Conservation (phyloP, 2,329 filamentous ascomycete species). For the Hypomyces rosellus region DNA sequence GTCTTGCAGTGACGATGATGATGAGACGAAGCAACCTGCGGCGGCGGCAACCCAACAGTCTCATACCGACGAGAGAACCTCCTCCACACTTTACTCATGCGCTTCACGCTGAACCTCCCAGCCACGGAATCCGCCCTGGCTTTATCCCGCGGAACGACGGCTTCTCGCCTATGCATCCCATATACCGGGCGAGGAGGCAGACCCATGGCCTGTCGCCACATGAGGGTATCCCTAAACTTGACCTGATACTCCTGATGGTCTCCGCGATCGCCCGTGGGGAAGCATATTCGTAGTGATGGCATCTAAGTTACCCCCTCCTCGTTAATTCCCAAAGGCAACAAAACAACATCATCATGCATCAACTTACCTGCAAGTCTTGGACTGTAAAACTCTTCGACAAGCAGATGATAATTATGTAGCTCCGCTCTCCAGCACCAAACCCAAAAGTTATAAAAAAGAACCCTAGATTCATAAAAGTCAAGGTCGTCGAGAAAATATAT, state of each 20-base stretch:
- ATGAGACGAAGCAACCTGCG: not conserved
- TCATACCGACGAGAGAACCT: not conserved
- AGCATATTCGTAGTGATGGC: slow-evolving; percentile 4
- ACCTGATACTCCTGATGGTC: slow-evolving; percentile 7
- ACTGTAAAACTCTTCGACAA: no score
- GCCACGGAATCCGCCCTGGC: no score
- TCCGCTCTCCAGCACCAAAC: no score
- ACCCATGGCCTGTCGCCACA: slow-evolving; percentile 7
- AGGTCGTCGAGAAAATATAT: no score
- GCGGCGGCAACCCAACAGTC: not conserved
- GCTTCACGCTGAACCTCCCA: not conserved
- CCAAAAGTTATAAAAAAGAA: no score
- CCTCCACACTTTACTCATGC: not conserved
- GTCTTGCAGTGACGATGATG: no score
- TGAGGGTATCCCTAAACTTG: slow-evolving; percentile 6
- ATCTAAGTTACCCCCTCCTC: not conserved
- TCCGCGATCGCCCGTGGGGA: not conserved
- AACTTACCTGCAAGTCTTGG: no score
- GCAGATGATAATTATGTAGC: no score
- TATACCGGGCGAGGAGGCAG: not conserved
- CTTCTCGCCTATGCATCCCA: not conserved
- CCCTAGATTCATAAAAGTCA: no score
- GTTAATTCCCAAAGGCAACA: not conserved
- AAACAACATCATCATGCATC: no score
- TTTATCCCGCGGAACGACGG: not conserved